phyloP scores from a whole-genome alignment of 371 early-diverging fungal species.

The Smittium culicis region DNA sequence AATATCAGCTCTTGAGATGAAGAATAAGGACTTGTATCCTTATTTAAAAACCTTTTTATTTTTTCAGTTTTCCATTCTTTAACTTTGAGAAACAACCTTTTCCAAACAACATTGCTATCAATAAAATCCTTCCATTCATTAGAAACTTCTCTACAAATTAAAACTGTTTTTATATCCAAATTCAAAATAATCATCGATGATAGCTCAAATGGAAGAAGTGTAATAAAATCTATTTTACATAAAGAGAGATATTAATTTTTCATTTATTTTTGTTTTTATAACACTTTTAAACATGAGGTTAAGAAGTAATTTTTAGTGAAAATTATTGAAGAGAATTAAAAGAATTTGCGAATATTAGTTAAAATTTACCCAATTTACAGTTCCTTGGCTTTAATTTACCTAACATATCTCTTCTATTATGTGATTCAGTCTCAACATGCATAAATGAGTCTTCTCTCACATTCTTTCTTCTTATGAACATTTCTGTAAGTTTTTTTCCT shows the following conservation, averaged over 20 bases:
- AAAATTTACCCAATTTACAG: no score
- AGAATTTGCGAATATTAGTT: no score
- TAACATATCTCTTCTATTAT: no score
- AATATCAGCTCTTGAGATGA: conserved; percentile 14
- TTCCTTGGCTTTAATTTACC: no score
- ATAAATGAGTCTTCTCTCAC: no score
- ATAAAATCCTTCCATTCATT: conserved; percentile 38
- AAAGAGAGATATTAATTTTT: background rate
- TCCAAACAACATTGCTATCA: conserved; percentile 44
- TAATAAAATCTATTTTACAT: conserved; percentile 35
- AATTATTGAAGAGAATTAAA: no score
- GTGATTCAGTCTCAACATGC: no score
- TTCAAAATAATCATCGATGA: conserved; percentile 38
- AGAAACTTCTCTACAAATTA: conserved; percentile 36
- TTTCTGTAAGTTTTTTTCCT: no score
- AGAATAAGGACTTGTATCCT: conserved; percentile 10
- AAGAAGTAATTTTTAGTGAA: no score
- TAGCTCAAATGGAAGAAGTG: conserved; percentile 40
- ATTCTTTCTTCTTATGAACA: no score
- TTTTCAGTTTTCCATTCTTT: conserved; percentile 29
- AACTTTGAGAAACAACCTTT: conserved; percentile 32
- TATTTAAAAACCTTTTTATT: conserved; percentile 8
- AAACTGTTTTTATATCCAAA: conserved; percentile 34
- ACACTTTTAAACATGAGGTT: no score
- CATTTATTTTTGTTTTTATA: no score